Conservation (phyloP, 1,284 basidiomycete species). For the Trichosporon ovoides region DNA sequence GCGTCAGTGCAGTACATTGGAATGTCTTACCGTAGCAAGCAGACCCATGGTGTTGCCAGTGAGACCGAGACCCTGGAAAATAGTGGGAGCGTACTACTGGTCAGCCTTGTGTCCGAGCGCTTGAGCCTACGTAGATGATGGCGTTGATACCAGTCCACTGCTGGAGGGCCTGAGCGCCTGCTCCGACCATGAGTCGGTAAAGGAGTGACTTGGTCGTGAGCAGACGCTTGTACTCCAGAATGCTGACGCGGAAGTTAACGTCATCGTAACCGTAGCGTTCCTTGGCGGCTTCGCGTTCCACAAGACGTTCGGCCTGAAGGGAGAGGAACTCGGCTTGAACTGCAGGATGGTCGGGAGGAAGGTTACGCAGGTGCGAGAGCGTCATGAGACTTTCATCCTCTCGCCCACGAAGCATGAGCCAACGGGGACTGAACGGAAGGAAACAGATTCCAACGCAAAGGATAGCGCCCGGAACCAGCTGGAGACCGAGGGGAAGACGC, state of each 20-base stretch:
- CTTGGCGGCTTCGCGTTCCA: constrained; percentile 58
- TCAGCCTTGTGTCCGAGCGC: too few species aligned
- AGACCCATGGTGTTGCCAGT: constrained; percentile 56
- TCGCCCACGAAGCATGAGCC: constrained; percentile 57
- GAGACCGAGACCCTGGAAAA: constrained; percentile 23
- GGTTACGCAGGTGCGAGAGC: constrained; percentile 59
- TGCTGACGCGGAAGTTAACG: constrained; percentile 33
- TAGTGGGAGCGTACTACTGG: not conserved
- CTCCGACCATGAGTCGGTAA: constrained; percentile 43
- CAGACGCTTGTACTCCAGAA: constrained; percentile 44
- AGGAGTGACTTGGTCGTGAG: constrained; percentile 41
- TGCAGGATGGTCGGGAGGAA: constrained; percentile 58
- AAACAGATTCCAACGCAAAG: constrained; percentile 40
- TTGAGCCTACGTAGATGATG: constrained; percentile 14
- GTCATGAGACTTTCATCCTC: constrained; percentile 67
- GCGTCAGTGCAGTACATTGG: too few species aligned
- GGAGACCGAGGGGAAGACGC: constrained; percentile 66
- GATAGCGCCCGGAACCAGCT: constrained; percentile 56
- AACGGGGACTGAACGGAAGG: constrained; percentile 54
- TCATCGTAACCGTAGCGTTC: constrained; percentile 44
- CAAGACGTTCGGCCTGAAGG: constrained; percentile 69
- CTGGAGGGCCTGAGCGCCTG: constrained; percentile 43
- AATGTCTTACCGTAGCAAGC: constrained; percentile 62
- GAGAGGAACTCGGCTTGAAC: constrained; percentile 77
- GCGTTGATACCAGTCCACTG: constrained; percentile 47